A percentile compares a stretch with the other conserved stretches of the same genome.
Evolutionary conservation across 2,329 filamentous ascomycete species (phyloP).

Genomic region (Paracoccidioides lutzii): DNA sequence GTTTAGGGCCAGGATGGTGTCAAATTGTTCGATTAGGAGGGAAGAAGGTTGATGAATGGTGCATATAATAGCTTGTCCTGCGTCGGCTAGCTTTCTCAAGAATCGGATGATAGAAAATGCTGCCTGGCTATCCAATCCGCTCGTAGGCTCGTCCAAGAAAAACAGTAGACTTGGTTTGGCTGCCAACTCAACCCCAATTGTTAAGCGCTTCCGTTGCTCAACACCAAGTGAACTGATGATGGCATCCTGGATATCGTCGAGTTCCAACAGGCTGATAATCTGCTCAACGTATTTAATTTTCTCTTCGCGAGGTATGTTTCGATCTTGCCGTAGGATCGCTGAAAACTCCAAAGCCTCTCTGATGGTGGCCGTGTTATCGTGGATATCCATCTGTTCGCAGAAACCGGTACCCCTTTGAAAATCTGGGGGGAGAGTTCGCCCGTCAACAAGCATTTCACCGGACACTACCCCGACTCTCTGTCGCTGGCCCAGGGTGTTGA

Average conservation of each 20-base stretch:
- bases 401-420: conserved; percentile 61
- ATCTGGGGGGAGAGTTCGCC: conserved; percentile 44
- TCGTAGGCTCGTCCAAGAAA: conserved; percentile 61
- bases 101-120: conserved; percentile 57
- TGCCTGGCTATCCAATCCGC: conserved; percentile 55
- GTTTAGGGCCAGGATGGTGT: conserved; percentile 58
- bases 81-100: conserved; percentile 52
- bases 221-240: conserved; percentile 52
- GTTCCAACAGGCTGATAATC: conserved; percentile 52
- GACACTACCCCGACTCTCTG: conserved; percentile 51
- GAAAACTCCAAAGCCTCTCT: conserved; percentile 58
- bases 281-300: conserved; percentile 55
- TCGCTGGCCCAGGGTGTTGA: conserved; percentile 65
- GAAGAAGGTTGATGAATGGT: conserved; percentile 63
- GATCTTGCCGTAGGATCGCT: conserved; percentile 50
- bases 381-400: conserved; percentile 59
- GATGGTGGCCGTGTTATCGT: conserved; percentile 54
- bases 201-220: conserved; percentile 58
- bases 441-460: conserved; percentile 63
- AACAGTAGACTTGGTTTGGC: conserved; percentile 55
- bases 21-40: conserved; percentile 57
- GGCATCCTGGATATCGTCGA: conserved; percentile 54
- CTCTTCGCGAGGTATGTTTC: conserved; percentile 41
- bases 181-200: conserved; percentile 60
- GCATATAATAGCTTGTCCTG: conserved; percentile 59